These are phyloP conservation scores for Gleditsia sinensis DNA, from an alignment of 306 rosid genomes.

Conservation along the genomic window DNA sequence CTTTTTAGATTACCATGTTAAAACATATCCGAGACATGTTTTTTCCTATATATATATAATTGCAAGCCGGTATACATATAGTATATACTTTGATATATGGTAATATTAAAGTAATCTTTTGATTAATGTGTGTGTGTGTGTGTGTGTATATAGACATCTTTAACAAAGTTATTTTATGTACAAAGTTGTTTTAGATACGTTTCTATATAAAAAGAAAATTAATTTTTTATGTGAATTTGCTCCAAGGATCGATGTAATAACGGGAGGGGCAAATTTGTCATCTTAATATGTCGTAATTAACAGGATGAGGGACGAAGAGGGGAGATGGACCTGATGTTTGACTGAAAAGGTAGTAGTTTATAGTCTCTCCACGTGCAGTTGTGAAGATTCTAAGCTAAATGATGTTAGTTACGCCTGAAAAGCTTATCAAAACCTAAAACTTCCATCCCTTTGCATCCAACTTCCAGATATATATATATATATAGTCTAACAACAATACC, in stretches of 20 bases:
- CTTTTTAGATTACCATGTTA: not conserved
- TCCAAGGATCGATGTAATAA: too few species aligned
- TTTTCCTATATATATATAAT: not conserved
- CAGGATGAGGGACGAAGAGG: too few species aligned
- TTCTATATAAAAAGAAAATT: not conserved
- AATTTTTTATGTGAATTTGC: not conserved
- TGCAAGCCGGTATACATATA: not conserved
- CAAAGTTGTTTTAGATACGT: not conserved
- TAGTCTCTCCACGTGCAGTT: conserved; percentile 47
- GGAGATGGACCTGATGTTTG: conserved; percentile 3
- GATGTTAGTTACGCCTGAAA: conserved; percentile 63
- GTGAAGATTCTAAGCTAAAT: conserved; percentile 40
- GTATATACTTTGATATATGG: too few species aligned
- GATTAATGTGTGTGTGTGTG: not conserved
- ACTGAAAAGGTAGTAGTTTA: conserved; percentile 29
- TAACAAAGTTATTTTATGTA: too few species aligned
- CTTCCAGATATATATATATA: conserved; percentile 24
- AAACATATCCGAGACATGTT: not conserved
- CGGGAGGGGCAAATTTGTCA: not conserved
- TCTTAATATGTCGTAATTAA: not conserved
- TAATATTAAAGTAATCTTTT: too few species aligned
- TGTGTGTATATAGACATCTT: too few species aligned
- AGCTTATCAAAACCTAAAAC: conserved; percentile 52
- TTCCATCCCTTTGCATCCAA: conserved; percentile 4
- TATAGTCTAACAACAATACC: conserved; percentile 46